These are phyloP conservation scores for Fusarium luffae DNA, from an alignment of 2,329 filamentous ascomycete genomes.

Conservation along the genomic window DNA sequence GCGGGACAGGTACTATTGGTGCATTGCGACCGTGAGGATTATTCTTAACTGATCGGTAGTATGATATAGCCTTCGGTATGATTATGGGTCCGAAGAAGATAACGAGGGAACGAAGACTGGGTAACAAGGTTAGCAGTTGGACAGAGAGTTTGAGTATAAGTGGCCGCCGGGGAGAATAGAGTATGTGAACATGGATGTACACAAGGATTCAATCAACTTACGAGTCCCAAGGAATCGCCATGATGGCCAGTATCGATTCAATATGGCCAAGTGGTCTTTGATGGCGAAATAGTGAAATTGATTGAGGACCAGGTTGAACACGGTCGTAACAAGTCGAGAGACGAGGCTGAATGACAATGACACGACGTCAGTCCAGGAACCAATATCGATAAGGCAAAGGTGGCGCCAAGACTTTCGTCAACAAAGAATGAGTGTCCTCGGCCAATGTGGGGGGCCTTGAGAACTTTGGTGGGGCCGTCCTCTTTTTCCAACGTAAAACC, in stretches of 20 bases:
- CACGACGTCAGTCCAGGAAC: constrained; percentile 39
- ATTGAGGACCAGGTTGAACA: constrained; percentile 31
- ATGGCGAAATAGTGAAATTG: not conserved
- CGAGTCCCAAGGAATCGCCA: constrained; percentile 48
- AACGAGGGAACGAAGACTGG: constrained; percentile 65
- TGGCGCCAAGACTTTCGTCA: constrained; percentile 16
- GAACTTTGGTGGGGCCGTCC: constrained; percentile 31
- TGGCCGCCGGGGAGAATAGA: not conserved
- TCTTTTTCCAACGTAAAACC: constrained; percentile 29
- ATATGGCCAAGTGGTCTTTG: not conserved
- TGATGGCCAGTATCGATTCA: constrained; percentile 26
- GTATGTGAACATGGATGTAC: not conserved
- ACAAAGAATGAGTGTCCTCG: constrained; percentile 7
- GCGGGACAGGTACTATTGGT: constrained; percentile 66
- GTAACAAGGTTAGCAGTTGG: constrained; percentile 17
- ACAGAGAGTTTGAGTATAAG: constrained; percentile 15
- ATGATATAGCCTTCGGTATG: constrained; percentile 72
- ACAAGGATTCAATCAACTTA: constrained; percentile 24
- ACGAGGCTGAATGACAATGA: constrained; percentile 39
- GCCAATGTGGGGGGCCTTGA: constrained; percentile 19
- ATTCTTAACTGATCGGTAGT: constrained; percentile 68
- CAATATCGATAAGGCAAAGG: constrained; percentile 27
- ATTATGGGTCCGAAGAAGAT: constrained; percentile 77
- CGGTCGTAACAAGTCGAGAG: constrained; percentile 26
- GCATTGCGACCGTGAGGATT: constrained; percentile 58